Evolutionary conservation across 306 rosid species (phyloP).

Genomic region (Biancaea sappan): DNA sequence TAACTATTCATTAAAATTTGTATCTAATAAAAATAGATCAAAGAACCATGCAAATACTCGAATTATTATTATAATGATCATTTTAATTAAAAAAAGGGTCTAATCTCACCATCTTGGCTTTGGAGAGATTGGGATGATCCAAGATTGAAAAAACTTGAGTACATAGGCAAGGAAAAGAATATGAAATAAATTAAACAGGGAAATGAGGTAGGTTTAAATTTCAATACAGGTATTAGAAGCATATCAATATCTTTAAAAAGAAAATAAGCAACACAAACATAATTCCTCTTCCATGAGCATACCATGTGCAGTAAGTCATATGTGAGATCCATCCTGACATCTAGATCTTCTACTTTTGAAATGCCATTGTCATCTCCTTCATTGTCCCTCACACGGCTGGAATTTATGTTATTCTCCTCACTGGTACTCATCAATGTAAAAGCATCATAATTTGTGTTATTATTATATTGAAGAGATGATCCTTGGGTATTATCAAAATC

Average conservation of each 20-base stretch:
- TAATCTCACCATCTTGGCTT: too few species aligned
- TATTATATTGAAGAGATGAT: constrained; percentile 39
- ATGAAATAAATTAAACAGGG: neutral
- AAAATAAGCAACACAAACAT: neutral
- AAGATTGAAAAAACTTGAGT: constrained; percentile 89
- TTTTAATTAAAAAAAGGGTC: too few species aligned
- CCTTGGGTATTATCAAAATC: constrained; percentile 48
- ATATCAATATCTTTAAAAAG: constrained; percentile 16
- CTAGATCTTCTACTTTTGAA: constrained; percentile 58
- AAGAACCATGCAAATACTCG: too few species aligned
- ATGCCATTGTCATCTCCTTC: constrained; percentile 48
- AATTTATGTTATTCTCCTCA: constrained; percentile 45
- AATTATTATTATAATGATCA: too few species aligned
- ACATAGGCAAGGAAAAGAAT: neutral
- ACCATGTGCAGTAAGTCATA: constrained; percentile 96
- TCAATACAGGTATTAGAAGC: too few species aligned
- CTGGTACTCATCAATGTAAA: too few species aligned
- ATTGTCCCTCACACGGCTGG: constrained; percentile 45
- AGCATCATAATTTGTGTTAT: constrained; percentile 46
- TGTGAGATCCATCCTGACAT: constrained; percentile 90
- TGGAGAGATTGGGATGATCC: constrained; percentile 83
- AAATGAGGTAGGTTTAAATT: neutral
- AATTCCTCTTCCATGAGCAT: constrained; percentile 14
- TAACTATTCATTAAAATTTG: too few species aligned
- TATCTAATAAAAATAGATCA: too few species aligned